A percentile compares a stretch with the other conserved stretches of the same genome.
phyloP scores from a whole-genome alignment of 2,329 filamentous ascomycete genomes.

The Penicillium janthinellum region DNA sequence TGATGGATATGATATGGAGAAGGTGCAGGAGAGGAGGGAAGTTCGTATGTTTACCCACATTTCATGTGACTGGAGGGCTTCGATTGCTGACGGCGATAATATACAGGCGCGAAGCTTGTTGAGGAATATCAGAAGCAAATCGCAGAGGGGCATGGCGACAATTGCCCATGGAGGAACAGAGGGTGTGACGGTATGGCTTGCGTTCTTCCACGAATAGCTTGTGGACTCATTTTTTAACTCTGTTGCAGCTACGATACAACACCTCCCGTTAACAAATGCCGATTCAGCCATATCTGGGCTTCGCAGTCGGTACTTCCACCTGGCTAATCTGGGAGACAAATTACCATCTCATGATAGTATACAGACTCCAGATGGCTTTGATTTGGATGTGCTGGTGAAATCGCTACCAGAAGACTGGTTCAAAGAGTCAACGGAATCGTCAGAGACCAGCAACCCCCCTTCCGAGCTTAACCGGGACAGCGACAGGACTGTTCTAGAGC shows the following conservation, averaged over 20 bases:
- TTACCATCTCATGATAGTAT: slow-evolving; percentile 36
- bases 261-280: slow-evolving; percentile 65
- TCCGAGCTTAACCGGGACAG: slow-evolving; percentile 1
- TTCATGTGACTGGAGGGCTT: background rate
- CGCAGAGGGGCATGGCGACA: slow-evolving; percentile 72
- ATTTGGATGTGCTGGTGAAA: slow-evolving; percentile 34
- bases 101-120: slow-evolving; percentile 64
- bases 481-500: slow-evolving; percentile 7
- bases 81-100: slow-evolving; percentile 18
- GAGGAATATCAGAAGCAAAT: slow-evolving; percentile 75
- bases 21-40: slow-evolving; percentile 46
- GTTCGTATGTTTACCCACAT: slow-evolving; percentile 39
- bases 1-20: slow-evolving; percentile 48
- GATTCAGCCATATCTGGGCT: slow-evolving; percentile 60
- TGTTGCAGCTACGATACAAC: slow-evolving; percentile 61
- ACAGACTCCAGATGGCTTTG: slow-evolving; percentile 34
- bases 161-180: slow-evolving; percentile 81
- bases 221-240: slow-evolving; percentile 20
- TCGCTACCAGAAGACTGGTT: slow-evolving; percentile 34
- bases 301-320: slow-evolving; percentile 63
- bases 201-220: background rate
- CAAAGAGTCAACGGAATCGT: slow-evolving; percentile 4
- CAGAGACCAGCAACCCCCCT: slow-evolving; percentile 19
- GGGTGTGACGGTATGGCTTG: slow-evolving; percentile 76
- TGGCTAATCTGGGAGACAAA: slow-evolving; percentile 43